Base-by-base conservation (phyloP, 2,329 filamentous ascomycete genomes). In the Penicillium sp. region DNA sequence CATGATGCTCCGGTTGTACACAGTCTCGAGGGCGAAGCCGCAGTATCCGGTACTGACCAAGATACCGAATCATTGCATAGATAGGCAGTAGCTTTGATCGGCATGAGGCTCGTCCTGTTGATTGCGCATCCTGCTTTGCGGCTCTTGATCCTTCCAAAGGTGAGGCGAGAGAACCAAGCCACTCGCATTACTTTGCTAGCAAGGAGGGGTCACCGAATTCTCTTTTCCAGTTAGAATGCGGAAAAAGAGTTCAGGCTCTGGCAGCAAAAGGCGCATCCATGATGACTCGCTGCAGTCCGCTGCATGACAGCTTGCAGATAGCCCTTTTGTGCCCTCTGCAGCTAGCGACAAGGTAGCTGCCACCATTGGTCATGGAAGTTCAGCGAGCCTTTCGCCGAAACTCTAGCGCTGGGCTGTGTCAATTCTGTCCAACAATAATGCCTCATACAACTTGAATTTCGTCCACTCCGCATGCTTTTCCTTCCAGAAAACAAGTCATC, bases 161-260 rank as follows among this genome's bases (percentile, higher is more conserved):
- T 54, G 60, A 58, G 55, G 50, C 55, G 47, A 55, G 19, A 23
- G 38, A 23, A 49, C 9, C 38, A 45, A 62, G 54, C 60, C 54
- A 62, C 59, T 52, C 59, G 15, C 21, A 38, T 51, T 60, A 13
- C 21, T 26, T 44, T 17, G 29, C 41, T 29, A 53, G 41, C 49
- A 53, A n/a, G 26, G 15, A 29, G 19, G 35, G 35, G 56, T 54
- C 44, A 48, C 44, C 44, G 6, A n/a, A 15, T 49, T 23, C 45
- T 23, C 54, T 31, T 48, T 54, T 41, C 49, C 17, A 11, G 48
- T 13, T 26, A 46, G 48, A 11, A 11, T 23, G 21, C 41, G 17
- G 58, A 49, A 44, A 7, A 23, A 44, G 44, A 30, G 31, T 26
- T 30, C 11, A 35, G 41, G 17, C n/a, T 19, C n/a, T 44, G 21